Percentiles rank a stretch among this genome's conserved stretches.
These are phyloP conservation scores for Ogataea salicorniae DNA, from an alignment of 805 yeast species.

Conservation along the genomic window DNA sequence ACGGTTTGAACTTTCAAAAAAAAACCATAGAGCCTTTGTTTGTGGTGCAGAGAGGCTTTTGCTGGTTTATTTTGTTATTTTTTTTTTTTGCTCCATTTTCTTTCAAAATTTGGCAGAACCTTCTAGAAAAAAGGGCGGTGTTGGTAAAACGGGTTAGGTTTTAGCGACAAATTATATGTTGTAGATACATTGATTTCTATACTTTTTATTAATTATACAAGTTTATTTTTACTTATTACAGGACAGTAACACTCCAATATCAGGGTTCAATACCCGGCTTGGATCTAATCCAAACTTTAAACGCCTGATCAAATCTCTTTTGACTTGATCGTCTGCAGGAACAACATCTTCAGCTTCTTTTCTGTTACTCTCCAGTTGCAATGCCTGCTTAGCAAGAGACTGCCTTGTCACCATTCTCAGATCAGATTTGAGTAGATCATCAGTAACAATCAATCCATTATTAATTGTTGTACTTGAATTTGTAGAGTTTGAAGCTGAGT, in stretches of 20 bases:
- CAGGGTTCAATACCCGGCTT: slow-evolving; percentile 11
- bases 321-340: not conserved
- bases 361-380: not conserved
- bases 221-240: not conserved
- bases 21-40: too few relatives aligned
- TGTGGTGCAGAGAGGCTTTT: not conserved
- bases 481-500: not conserved
- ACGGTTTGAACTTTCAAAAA: too few relatives aligned
- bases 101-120: not conserved
- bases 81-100: not conserved
- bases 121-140: not conserved
- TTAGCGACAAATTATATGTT: too few relatives aligned
- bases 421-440: slow-evolving; percentile 5
- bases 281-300: slow-evolving; percentile 14
- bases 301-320: slow-evolving; percentile 8
- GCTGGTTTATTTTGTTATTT: not conserved
- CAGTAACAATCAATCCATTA: slow-evolving; percentile 1
- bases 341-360: not conserved
- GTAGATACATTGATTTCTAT: too few relatives aligned
- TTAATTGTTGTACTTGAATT: not conserved
- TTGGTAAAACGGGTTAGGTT: not conserved
- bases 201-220: too few relatives aligned
- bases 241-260: not conserved
- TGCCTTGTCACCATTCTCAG: not conserved
- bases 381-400: not conserved